These are phyloP conservation scores for Eimeria maxima DNA, from an alignment of 169 alveolate genomes.

Conservation along the genomic window DNA sequence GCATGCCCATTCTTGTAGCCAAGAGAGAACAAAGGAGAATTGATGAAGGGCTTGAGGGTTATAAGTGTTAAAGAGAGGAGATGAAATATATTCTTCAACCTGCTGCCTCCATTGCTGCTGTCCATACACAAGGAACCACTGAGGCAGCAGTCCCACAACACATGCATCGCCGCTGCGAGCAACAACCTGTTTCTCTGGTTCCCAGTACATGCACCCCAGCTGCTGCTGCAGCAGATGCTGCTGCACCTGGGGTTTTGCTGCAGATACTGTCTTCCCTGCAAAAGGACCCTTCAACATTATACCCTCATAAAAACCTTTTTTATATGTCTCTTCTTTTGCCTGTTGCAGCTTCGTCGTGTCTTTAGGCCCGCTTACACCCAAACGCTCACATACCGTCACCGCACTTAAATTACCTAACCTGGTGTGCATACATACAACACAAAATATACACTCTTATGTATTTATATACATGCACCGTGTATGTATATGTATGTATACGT, in stretches of 20 bases:
- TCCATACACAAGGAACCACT: conserved; percentile 99
- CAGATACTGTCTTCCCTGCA: conserved; percentile 93
- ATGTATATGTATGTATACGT: neutral
- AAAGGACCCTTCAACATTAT: conserved; percentile 95
- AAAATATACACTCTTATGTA: neutral
- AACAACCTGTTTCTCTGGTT: conserved; percentile 98
- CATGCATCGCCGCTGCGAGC: conserved; percentile 98
- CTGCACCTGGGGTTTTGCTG: conserved; percentile 89
- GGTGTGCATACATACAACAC: neutral
- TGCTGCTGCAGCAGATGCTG: conserved; percentile 87
- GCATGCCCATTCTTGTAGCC: conserved; percentile 96
- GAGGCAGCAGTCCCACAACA: conserved; percentile 97
- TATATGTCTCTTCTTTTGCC: conserved; percentile 98
- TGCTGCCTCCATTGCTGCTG: conserved; percentile 97
- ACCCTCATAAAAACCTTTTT: conserved; percentile 99
- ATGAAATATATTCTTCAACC: conserved; percentile 94
- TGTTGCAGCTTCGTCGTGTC: conserved; percentile 96
- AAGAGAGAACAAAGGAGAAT: conserved; percentile 94
- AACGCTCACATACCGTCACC: conserved; percentile 82
- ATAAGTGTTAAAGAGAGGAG: conserved; percentile 80
- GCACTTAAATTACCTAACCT: conserved; percentile 67
- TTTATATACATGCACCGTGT: neutral
- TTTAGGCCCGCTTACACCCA: conserved; percentile 94
- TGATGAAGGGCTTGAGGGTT: conserved; percentile 90
- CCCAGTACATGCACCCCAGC: conserved; percentile 94